A percentile compares a stretch with the other conserved stretches of the same genome.
These are phyloP conservation scores for Cyclocybe cylindracea DNA, from an alignment of 768 basidiomycete species.

Conservation along the genomic window DNA sequence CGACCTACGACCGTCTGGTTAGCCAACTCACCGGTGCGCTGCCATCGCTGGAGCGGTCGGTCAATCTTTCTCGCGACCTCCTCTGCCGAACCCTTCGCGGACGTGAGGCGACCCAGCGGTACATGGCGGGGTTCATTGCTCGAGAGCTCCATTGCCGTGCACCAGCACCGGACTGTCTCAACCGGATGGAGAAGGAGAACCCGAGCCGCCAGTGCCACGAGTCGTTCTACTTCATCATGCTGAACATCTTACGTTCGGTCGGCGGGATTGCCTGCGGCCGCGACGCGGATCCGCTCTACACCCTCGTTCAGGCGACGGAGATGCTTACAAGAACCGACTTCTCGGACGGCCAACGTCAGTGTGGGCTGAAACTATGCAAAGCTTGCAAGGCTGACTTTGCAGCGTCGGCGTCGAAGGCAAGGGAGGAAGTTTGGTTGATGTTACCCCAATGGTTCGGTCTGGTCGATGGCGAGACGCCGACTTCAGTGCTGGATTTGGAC, in stretches of 20 bases:
- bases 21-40: slow-evolving; percentile 16
- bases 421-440: slow-evolving; percentile 61
- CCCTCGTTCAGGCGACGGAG: slow-evolving; percentile 65
- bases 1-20: slow-evolving; percentile 27
- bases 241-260: slow-evolving; percentile 69
- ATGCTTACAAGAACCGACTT: slow-evolving; percentile 76
- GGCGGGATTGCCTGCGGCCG: slow-evolving; percentile 72
- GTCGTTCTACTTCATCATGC: slow-evolving; percentile 75
- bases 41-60: slow-evolving; percentile 14
- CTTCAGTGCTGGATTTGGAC: slow-evolving; percentile 18
- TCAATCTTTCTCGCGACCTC: slow-evolving; percentile 35
- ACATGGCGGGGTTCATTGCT: slow-evolving; percentile 61
- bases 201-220: slow-evolving; percentile 52
- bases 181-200: slow-evolving; percentile 33
- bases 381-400: slow-evolving; percentile 47
- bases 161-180: slow-evolving; percentile 50
- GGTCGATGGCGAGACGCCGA: slow-evolving; percentile 17
- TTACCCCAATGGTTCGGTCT: slow-evolving; percentile 70
- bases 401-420: slow-evolving; percentile 43
- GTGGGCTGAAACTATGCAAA: slow-evolving; percentile 36
- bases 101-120: slow-evolving; percentile 64
- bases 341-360: slow-evolving; percentile 60
- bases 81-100: slow-evolving; percentile 54
- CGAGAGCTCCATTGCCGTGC: slow-evolving; percentile 50
- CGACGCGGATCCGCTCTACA: slow-evolving; percentile 74